Base-by-base conservation (phyloP, 805 yeast species). In the Saccharomycopsis olivae region DNA sequence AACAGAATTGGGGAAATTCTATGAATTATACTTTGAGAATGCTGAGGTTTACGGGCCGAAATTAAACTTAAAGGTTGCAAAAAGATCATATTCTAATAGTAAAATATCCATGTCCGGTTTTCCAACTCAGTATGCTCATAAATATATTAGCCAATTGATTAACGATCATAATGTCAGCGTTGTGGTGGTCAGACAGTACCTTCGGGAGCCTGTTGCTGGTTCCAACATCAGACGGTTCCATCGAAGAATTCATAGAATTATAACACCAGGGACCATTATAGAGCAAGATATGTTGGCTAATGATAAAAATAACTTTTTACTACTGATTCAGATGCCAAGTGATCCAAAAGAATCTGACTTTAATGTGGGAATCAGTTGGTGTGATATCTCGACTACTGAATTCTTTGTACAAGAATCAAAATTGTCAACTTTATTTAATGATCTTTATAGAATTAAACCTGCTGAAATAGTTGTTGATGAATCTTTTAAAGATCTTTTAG, bases 191-290 rank as follows among this genome's bases (percentile, higher is more conserved):
- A 92, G 84, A 50, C 94, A 89, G 57, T 66, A 40, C 33, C 20
- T 42, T 15, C 18, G 36, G 19, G 23, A 38, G 4, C 24, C 29
- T 5, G 32, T 5, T 9, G 11, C 18, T 5, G 4, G 29, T n/a
- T 19, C 43, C 16, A 40, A 62, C 33, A 51, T 50, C 3, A 62
- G 60, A 23, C 56, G 54, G 29, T 69, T 80, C 16, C 72, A 70
- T 31, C 64, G 98, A 34, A 78, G 83, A 25, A 75, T 92, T 0
- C 69, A 85, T 5, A 64, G 96, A 31, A 73, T 89, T 5, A 74
- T 92, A 2, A 80, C 96, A 0, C 96, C 96, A 0, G 98, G 98
- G 1, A 89, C 97, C 0, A 68, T 89, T 25, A 71, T 89, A 9
- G 95, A 85, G 52, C 96, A 89, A 51, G 75, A 81, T 0, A 78